Percentiles rank a stretch among this genome's conserved stretches.
Conservation (phyloP, 371 early-diverging fungal species). For the Smittium culicis region DNA sequence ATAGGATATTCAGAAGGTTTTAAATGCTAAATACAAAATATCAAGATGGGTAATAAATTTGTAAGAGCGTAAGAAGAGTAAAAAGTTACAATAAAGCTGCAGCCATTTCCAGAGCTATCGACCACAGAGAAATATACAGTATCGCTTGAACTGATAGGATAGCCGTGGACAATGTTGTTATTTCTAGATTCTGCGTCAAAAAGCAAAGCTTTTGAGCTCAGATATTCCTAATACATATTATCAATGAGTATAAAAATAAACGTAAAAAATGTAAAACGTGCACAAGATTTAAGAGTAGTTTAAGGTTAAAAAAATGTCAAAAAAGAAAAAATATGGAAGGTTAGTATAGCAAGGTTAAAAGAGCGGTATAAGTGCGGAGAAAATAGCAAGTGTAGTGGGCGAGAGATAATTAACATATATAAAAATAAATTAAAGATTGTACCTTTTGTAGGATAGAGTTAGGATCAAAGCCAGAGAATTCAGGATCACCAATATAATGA, state of each 20-base stretch:
- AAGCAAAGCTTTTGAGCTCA: constrained; percentile 39
- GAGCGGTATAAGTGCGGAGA: no score
- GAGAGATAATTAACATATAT: no score
- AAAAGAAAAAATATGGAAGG: background rate
- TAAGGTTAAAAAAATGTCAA: background rate
- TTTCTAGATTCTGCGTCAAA: constrained; percentile 33
- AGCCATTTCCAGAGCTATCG: constrained; percentile 68
- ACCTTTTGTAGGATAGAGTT: constrained; percentile 40
- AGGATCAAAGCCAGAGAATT: constrained; percentile 14
- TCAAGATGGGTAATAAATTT: no score
- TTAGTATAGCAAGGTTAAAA: no score
- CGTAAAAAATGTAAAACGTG: background rate
- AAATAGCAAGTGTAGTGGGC: no score
- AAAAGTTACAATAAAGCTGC: constrained; percentile 52
- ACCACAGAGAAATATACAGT: constrained; percentile 67
- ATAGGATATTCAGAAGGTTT: no score
- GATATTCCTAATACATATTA: constrained; percentile 42
- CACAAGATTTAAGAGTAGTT: no score
- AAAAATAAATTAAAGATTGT: constrained; percentile 6
- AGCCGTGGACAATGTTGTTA: constrained; percentile 30
- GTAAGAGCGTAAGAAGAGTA: no score
- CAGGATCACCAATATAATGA: constrained; percentile 53
- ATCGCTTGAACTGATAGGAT: constrained; percentile 45
- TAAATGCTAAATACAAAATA: no score
- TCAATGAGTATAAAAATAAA: no score